Evolutionary conservation across 768 basidiomycete genomes (phyloP).

Genomic region (Tubosaeta sp.): DNA sequence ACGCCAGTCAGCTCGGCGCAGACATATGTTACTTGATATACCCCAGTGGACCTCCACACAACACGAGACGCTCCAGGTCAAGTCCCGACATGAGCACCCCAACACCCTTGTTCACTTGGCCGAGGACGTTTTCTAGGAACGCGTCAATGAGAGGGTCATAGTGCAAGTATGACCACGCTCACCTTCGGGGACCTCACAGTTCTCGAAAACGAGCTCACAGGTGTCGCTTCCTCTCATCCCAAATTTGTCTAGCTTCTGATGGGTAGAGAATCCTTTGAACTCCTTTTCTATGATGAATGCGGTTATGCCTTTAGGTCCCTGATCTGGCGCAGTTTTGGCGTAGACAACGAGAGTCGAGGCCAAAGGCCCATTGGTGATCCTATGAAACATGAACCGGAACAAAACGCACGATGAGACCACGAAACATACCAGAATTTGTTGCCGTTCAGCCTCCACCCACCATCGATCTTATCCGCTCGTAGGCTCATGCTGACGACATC

Average conservation of each 20-base stretch:
- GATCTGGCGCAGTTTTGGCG: slow-evolving; percentile 77
- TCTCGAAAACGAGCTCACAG: slow-evolving; percentile 88
- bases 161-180: slow-evolving; percentile 7
- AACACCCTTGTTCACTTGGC: slow-evolving; percentile 73
- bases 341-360: slow-evolving; percentile 92
- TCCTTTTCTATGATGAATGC: slow-evolving; percentile 85
- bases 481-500: slow-evolving; percentile 95
- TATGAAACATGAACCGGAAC: slow-evolving; percentile 25
- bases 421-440: slow-evolving; percentile 83
- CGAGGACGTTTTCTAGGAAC: slow-evolving; percentile 73
- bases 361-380: slow-evolving; percentile 93
- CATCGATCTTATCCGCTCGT: slow-evolving; percentile 71
- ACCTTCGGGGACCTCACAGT: slow-evolving; percentile 89
- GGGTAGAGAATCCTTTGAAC: slow-evolving; percentile 82
- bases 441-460: slow-evolving; percentile 79
- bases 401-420: not conserved
- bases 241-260: slow-evolving; percentile 90
- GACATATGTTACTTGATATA: slow-evolving; percentile 27
- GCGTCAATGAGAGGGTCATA: not conserved
- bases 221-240: slow-evolving; percentile 97
- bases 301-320: slow-evolving; percentile 85
- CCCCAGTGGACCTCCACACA: slow-evolving; percentile 92
- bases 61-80: slow-evolving; percentile 86
- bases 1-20: slow-evolving; percentile 4
- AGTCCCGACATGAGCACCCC: slow-evolving; percentile 92